Percentiles rank a stretch among this genome's conserved stretches.
phyloP scores from a whole-genome alignment of 768 basidiomycete species.

The Phylloporus sp. region DNA sequence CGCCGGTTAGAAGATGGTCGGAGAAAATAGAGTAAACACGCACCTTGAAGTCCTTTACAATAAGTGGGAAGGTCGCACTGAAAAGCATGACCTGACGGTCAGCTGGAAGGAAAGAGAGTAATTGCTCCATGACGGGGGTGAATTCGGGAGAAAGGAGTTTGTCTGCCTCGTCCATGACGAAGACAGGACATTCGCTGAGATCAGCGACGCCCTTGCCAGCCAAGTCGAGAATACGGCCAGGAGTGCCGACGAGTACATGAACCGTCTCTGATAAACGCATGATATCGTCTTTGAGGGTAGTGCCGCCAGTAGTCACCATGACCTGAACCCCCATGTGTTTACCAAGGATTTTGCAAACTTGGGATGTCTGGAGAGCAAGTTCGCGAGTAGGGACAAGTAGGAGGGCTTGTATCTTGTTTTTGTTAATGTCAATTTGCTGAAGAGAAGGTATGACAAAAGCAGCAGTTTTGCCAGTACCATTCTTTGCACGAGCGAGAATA shows the following conservation, averaged over 20 bases:
- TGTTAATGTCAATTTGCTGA: constrained; percentile 82
- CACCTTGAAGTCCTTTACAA: constrained; percentile 99
- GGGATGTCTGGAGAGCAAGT: constrained; percentile 96
- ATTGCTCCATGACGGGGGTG: constrained; percentile 96
- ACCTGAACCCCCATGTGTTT: constrained; percentile 95
- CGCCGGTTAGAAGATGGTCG: constrained; percentile 8
- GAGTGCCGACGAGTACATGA: constrained; percentile 96
- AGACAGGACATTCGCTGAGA: constrained; percentile 89
- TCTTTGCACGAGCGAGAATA: constrained; percentile 92
- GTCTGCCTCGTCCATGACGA: constrained; percentile 99
- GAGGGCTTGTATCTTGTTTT: constrained; percentile 90
- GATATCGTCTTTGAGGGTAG: constrained; percentile 97
- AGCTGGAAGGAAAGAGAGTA: constrained; percentile 78
- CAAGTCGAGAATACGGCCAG: constrained; percentile 92
- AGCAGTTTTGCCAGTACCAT: constrained; percentile 97
- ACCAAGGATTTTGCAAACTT: constrained; percentile 95
- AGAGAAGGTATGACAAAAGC: constrained; percentile 98
- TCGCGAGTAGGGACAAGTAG: constrained; percentile 98
- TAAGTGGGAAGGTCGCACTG: constrained; percentile 98
- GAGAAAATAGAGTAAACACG: neutral
- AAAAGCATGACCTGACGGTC: constrained; percentile 98
- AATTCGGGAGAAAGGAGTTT: constrained; percentile 97
- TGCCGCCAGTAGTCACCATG: constrained; percentile 99
- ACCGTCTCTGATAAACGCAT: constrained; percentile 85
- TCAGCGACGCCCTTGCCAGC: constrained; percentile 92